These are phyloP conservation scores for Lactarius psammicola DNA, from an alignment of 768 basidiomycete species.

Conservation along the genomic window DNA sequence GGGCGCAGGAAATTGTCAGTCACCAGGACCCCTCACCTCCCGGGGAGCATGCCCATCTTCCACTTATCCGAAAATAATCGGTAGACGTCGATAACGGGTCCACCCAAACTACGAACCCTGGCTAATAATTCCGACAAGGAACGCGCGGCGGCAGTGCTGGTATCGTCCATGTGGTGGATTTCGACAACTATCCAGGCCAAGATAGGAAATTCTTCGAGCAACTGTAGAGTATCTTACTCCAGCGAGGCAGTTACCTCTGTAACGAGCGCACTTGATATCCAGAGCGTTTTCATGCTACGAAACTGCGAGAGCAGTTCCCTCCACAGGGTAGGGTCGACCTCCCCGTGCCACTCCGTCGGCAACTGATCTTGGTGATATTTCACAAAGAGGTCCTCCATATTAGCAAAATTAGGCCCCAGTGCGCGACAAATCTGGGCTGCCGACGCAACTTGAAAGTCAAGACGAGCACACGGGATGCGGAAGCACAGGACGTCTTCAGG, in stretches of 20 bases:
- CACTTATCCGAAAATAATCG: conserved; percentile 6
- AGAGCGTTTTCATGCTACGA: conserved; percentile 4
- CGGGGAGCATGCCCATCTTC: not conserved
- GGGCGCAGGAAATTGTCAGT: not conserved
- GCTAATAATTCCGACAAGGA: conserved; percentile 1
- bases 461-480: not conserved
- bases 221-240: not conserved
- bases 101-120: not conserved
- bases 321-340: conserved; percentile 7
- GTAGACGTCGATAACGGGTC: conserved; percentile 5
- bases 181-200: conserved; percentile 9
- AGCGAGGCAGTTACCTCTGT: not conserved
- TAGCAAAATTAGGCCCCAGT: not conserved
- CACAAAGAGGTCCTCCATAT: conserved; percentile 7
- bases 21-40: not conserved
- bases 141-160: not conserved
- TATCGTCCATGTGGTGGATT: not conserved
- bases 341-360: not conserved
- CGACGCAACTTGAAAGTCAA: conserved; percentile 10
- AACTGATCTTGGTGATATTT: conserved; percentile 3
- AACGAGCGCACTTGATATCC: conserved; percentile 10
- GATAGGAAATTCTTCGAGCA: not conserved
- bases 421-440: conserved; percentile 1
- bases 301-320: not conserved
- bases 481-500: not conserved